Percentiles rank a stretch among this genome's conserved stretches.
These are phyloP conservation scores for Skeletonema marinoi DNA, from an alignment of 108 stramenopile genomes.

Conservation along the genomic window DNA sequence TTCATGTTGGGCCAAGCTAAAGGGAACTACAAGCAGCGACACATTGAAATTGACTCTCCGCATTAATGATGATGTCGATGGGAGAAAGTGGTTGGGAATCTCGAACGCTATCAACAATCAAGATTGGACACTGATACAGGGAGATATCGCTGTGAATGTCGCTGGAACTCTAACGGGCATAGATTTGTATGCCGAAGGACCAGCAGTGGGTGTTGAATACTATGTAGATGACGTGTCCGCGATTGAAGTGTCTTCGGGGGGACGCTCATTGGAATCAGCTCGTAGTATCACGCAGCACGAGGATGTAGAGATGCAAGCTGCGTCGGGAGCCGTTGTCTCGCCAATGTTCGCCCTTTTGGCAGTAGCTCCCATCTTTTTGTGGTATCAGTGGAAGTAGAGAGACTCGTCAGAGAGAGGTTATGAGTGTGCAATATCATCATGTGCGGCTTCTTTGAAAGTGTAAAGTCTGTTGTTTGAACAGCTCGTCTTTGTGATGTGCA, in stretches of 20 bases:
- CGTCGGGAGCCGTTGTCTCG: too few relatives aligned
- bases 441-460: too few relatives aligned
- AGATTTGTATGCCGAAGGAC: constrained; percentile 12
- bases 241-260: neutral
- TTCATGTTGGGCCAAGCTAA: constrained; percentile 21
- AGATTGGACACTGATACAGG: constrained; percentile 12
- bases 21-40: constrained; percentile 9
- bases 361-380: too few relatives aligned
- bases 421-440: too few relatives aligned
- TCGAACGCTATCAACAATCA: neutral
- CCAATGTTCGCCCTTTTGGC: too few relatives aligned
- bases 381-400: too few relatives aligned
- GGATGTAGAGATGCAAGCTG: too few relatives aligned
- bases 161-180: constrained; percentile 8
- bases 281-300: too few relatives aligned
- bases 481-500: too few relatives aligned
- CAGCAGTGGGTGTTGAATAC: constrained; percentile 3
- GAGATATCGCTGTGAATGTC: constrained; percentile 6
- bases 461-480: too few relatives aligned
- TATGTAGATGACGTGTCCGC: constrained; percentile 8
- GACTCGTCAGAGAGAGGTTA: too few relatives aligned
- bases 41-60: constrained; percentile 3
- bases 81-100: neutral
- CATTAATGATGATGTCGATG: constrained; percentile 12
- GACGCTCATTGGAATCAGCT: neutral